These are phyloP conservation scores for Cadophora malorum DNA, from an alignment of 2,329 filamentous ascomycete genomes.

Conservation along the genomic window DNA sequence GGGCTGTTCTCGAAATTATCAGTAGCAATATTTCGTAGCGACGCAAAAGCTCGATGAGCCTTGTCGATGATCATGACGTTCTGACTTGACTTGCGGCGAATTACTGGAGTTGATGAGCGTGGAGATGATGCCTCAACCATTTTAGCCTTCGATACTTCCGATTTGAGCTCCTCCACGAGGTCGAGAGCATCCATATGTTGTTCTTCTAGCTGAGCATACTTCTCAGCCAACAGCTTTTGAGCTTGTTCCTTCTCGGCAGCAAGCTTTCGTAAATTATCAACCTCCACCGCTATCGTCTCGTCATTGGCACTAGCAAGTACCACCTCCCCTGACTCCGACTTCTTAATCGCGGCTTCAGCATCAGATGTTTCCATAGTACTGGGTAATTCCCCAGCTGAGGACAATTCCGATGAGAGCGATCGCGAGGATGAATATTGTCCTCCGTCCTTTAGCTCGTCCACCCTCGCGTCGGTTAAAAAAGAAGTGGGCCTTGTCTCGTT, in stretches of 20 bases:
- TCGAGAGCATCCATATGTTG: slow-evolving; percentile 83
- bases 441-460: slow-evolving; percentile 72
- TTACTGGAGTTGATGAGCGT: slow-evolving; percentile 75
- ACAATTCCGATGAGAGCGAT: slow-evolving; percentile 93
- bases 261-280: slow-evolving; percentile 73
- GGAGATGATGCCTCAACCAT: slow-evolving; percentile 59
- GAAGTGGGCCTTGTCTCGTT: slow-evolving; percentile 69
- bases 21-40: slow-evolving; percentile 83
- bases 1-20: slow-evolving; percentile 85
- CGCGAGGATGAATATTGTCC: slow-evolving; percentile 79
- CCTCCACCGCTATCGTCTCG: slow-evolving; percentile 64
- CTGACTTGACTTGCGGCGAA: slow-evolving; percentile 92
- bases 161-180: slow-evolving; percentile 89
- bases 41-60: slow-evolving; percentile 88
- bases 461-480: slow-evolving; percentile 82
- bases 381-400: slow-evolving; percentile 81
- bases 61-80: slow-evolving; percentile 87
- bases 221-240: slow-evolving; percentile 74
- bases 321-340: slow-evolving; percentile 38
- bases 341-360: slow-evolving; percentile 57
- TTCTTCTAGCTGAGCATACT: slow-evolving; percentile 82
- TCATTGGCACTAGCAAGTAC: slow-evolving; percentile 47
- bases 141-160: slow-evolving; percentile 81
- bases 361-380: slow-evolving; percentile 68
- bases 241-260: slow-evolving; percentile 79